Base-by-base conservation (phyloP, 139 green algal species). In the Coelastrella sp. region DNA sequence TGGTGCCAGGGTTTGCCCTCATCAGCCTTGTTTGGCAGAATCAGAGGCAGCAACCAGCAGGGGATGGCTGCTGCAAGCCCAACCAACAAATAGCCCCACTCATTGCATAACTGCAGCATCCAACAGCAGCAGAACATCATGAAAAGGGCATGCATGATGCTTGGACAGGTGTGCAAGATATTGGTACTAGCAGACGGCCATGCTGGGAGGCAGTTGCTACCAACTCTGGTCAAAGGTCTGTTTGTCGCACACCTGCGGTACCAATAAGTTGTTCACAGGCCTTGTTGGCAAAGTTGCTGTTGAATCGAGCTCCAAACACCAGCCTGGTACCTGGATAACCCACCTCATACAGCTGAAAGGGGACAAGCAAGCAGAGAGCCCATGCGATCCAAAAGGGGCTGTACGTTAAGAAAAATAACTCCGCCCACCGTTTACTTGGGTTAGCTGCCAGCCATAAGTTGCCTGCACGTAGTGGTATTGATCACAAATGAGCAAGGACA, bases 271-370 rank as follows among this genome's bases (percentile, higher is more conserved):
- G n/a, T n/a, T n/a, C n/a, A n/a, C n/a, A n/a, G n/a, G n/a, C n/a
- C n/a, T n/a, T n/a, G n/a, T n/a, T n/a, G n/a, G n/a, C n/a, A n/a
- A n/a, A n/a, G n/a, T n/a, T n/a, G n/a, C n/a, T n/a, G n/a, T n/a
- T n/a, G n/a, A n/a, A n/a, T n/a, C n/a, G n/a, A n/a, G n/a, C n/a
- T n/a, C n/a, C n/a, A 53, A 62, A 35, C 8, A 67, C 25, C 9
- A 43, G 7, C 41, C 35, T 1, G 17, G 11, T 3, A 75, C 59
- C 25, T 7, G 25, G 59, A 13, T 5, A 34, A 19, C 59, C 23
- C 59, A 98, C 96, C 89, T 99, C 95, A 75, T 97, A 99, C 6
- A 99, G 83, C 57, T 94, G 88, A 60, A 99, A 95, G 5, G 94
- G 93, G 30, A 99, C 97, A 13, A 99, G 76, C 37, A 99, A 92